Evolutionary conservation across 495 filamentous ascomycete genomes (phyloP).

Genomic region (Penicillium roqueforti): DNA sequence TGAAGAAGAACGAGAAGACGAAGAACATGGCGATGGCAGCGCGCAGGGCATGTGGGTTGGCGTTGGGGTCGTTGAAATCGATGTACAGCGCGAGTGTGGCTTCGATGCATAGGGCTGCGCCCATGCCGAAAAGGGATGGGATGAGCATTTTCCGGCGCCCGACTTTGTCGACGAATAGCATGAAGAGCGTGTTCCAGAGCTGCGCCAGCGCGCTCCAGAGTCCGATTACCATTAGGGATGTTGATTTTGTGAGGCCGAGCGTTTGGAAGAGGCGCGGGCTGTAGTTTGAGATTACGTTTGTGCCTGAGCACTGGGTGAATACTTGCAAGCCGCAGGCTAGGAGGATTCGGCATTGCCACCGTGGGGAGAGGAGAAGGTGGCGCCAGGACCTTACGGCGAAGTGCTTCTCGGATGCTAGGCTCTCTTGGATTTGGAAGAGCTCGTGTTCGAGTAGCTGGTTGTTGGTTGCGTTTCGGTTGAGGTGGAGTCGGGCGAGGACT

Average conservation of each 20-base stretch:
- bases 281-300: constrained; percentile 51
- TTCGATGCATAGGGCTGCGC: constrained; percentile 49
- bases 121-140: constrained; percentile 48
- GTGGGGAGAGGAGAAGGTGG: constrained; percentile 38
- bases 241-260: constrained; percentile 41
- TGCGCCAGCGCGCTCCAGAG: constrained; percentile 49
- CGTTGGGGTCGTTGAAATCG: constrained; percentile 20
- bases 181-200: constrained; percentile 47
- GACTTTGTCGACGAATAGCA: constrained; percentile 50
- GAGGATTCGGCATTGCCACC: constrained; percentile 45
- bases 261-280: constrained; percentile 47
- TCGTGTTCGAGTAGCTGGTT: constrained; percentile 43
- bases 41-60: constrained; percentile 41
- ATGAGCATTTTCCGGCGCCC: constrained; percentile 51
- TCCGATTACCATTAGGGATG: constrained; percentile 50
- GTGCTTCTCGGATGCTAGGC: constrained; percentile 37
- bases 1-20: constrained; percentile 54
- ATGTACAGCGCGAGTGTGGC: constrained; percentile 38
- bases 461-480: constrained; percentile 38
- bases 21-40: constrained; percentile 56
- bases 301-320: constrained; percentile 51
- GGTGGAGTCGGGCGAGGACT: constrained; percentile 41
- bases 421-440: constrained; percentile 42
- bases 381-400: constrained; percentile 38
- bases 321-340: constrained; percentile 51